phyloP scores from a whole-genome alignment of 371 early-diverging fungal genomes.

The Entomophthora muscae region DNA sequence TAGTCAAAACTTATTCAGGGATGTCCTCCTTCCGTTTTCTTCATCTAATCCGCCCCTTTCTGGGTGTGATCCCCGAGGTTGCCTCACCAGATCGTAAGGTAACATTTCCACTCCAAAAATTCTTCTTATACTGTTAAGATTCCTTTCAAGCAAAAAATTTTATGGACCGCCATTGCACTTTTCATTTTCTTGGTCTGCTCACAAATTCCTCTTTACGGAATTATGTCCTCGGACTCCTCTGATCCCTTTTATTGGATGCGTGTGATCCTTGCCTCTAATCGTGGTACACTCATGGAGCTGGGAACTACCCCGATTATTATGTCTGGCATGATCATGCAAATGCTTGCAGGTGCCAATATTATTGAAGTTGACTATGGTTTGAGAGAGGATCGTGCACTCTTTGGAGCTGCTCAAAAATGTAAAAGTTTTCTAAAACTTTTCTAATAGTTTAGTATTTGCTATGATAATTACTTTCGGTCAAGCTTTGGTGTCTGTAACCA shows the following conservation, averaged over 20 bases:
- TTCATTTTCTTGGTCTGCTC: constrained; percentile 98
- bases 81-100: constrained; percentile 92
- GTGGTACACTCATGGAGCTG: constrained; percentile 99
- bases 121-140: constrained; percentile 28
- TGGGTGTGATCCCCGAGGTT: too few relatives aligned
- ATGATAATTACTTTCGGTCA: constrained; percentile 93
- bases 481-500: constrained; percentile 92
- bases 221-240: constrained; percentile 92
- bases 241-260: constrained; percentile 99
- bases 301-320: constrained; percentile 99
- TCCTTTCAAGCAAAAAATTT: constrained; percentile 93
- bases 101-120: constrained; percentile 9
- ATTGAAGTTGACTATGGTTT: constrained; percentile 94
- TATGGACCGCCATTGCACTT: constrained; percentile 97
- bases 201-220: too few relatives aligned
- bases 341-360: too few relatives aligned
- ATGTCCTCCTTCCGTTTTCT: constrained; percentile 82
- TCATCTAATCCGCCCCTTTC: too few relatives aligned
- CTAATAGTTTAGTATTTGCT: constrained; percentile 47
- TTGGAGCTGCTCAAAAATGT: constrained; percentile 96
- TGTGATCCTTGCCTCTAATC: constrained; percentile 97
- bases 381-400: constrained; percentile 97
- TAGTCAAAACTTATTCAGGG: too few relatives aligned
- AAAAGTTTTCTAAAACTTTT: constrained; percentile 20
- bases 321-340: constrained; percentile 98